Base-by-base conservation (phyloP, 75 land plant genomes). In the Cunninghamia lanceolata region DNA sequence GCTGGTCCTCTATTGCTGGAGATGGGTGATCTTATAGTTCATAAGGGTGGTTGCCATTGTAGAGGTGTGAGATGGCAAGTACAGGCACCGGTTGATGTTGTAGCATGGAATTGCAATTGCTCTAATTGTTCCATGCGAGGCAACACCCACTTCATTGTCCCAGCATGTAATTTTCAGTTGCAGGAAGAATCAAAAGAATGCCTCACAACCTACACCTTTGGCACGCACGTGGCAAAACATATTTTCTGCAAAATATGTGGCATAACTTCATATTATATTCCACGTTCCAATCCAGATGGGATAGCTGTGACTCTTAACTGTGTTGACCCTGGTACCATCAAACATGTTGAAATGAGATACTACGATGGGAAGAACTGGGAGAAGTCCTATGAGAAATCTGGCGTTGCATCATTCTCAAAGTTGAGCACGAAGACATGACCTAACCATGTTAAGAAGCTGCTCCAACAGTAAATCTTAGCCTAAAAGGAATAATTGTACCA, bases 41-140 rank as follows among this genome's bases (percentile, higher is more conserved):
- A 97, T 84, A 88, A 84, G 14, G 99, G 99, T 14, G 99, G 99
- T 53, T 97, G 99, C 88, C 99, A 96, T 82, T 97, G 99, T 87
- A 74, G 86, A 78, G 85, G 86, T 19, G 94, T 97, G 78, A 92
- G 94, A 88, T 97, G 94, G 95, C 80, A 87, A 85, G 98, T 91
- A 19, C 75, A 85, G 40, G 96, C 98, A 21, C 91, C 98, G 0
- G 3, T 84, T 0, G 89, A 90, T 63, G 89, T 97, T 0, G 91
- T 94, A 53, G 95, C 88, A 13, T 94, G 95, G 99, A 88, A 91
- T 3, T 96, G 98, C 89, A 92, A 95, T 85, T 98, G 98, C 88
- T 92, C 95, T 4, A 70, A 94, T 82, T 97, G 99, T 85, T 86
- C 83, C 38, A 96, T 97, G 99, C 94, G 98, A 46, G 89, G 91